phyloP scores from a whole-genome alignment of 495 filamentous ascomycete species.

The Trypethelium eluteriae region DNA sequence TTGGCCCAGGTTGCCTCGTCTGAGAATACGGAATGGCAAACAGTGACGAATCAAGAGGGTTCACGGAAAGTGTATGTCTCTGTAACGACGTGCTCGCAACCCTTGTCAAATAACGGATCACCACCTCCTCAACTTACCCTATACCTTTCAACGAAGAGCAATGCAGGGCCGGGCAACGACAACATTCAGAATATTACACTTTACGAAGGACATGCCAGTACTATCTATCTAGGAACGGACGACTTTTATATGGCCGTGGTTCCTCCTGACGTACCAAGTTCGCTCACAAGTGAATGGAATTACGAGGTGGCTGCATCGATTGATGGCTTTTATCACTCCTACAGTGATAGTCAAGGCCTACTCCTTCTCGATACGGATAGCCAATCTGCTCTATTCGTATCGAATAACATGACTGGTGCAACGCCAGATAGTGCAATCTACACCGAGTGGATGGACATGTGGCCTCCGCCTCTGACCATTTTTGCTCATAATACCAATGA shows the following conservation, averaged over 20 bases:
- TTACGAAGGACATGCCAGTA: conserved; percentile 54
- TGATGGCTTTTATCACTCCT: conserved; percentile 61
- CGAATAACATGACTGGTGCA: conserved; percentile 56
- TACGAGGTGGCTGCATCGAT: conserved; percentile 79
- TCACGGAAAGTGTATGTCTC: conserved; percentile 62
- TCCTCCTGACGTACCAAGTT: conserved; percentile 52
- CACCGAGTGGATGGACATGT: conserved; percentile 48
- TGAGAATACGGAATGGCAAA: neutral
- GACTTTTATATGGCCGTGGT: conserved; percentile 69
- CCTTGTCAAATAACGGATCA: conserved; percentile 39
- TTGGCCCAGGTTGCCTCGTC: conserved; percentile 10
- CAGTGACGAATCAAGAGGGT: conserved; percentile 3
- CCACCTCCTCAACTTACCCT: conserved; percentile 64
- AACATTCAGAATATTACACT: conserved; percentile 37
- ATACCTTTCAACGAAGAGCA: conserved; percentile 66
- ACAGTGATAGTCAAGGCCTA: conserved; percentile 42
- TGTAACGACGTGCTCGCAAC: conserved; percentile 72
- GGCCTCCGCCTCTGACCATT: conserved; percentile 59
- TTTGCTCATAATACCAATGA: conserved; percentile 66
- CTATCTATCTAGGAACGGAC: conserved; percentile 45
- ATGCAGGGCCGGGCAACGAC: conserved; percentile 54
- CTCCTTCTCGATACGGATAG: conserved; percentile 74
- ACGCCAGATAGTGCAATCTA: conserved; percentile 36
- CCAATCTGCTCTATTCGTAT: conserved; percentile 65
- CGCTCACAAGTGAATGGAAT: conserved; percentile 55